Evolutionary conservation across 2,329 filamentous ascomycete species (phyloP), one percentile per base, ranked within the genome.

Genomic region (Bretziella fagacearum): DNA sequence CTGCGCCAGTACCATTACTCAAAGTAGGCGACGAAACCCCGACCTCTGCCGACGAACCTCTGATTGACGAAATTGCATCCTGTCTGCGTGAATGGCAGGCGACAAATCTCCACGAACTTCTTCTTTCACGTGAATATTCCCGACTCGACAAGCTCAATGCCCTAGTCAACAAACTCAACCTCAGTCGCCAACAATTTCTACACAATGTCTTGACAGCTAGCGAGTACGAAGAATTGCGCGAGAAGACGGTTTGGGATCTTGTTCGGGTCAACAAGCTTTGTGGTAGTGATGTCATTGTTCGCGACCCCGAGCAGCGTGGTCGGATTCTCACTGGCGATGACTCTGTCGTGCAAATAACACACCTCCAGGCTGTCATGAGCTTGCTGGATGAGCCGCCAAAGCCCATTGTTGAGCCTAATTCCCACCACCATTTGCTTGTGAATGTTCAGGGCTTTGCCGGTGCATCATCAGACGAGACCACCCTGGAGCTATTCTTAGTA

Each of bases 11-110:
- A 6, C 91, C 91, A 3, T 91, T 96, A 82, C 71, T 98, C 46
- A 94, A 95, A 62, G 89, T 98, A 59, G 91, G 91, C 50, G 91
- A 98, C 58, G 91, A 98, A 65, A 94, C 86, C 2, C 84, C 87
- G 1, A 93, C 85, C 0, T 95, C 86, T 4, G 70, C 75, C 13
- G 79, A 83, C 6, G 93, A 98, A 60, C 91, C 91, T 2, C 64
- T 98, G 52, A 87, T 98, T 20, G 91, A 98, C 62, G 91, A 98
- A 62, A 96, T 98, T 56, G 87, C 91, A 11, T 95, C 87, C 3
- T 98, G 91, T 60, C 65, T 98, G 53, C 77, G 91, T 55, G 91
- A 98, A 70, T 98, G 91, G 93, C 89, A 98, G 64, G 93, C 91
- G 17, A 94, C 87, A 15, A 93, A 95, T 58, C 71, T 98, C 13